These are phyloP conservation scores for Calycina herbarum DNA, from an alignment of 2,329 filamentous ascomycete species.

Conservation along the genomic window DNA sequence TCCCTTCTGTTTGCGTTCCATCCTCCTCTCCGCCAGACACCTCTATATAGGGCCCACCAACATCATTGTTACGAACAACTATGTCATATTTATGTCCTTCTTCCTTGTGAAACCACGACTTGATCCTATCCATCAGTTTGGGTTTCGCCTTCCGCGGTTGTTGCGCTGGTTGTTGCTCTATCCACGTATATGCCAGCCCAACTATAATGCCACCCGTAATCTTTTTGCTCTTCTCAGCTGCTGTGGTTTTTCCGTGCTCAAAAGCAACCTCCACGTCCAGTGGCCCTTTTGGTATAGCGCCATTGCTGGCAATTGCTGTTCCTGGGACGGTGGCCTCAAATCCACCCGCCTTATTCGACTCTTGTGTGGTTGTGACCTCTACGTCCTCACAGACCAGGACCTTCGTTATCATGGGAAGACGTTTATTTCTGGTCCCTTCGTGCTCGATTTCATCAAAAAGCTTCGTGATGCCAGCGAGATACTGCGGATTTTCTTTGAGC, in stretches of 20 bases:
- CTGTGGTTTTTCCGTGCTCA: background rate
- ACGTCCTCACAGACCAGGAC: background rate
- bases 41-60: background rate
- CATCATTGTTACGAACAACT: background rate
- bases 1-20: background rate
- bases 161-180: background rate
- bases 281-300: background rate
- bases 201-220: background rate
- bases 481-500: background rate
- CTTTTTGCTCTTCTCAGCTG: background rate
- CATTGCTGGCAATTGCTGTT: background rate
- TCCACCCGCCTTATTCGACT: background rate
- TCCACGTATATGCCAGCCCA: conserved; percentile 1
- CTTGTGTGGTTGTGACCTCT: background rate
- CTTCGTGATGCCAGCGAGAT: background rate
- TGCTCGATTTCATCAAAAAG: background rate
- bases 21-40: background rate
- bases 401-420: background rate
- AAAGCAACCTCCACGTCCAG: background rate
- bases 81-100: background rate
- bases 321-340: background rate
- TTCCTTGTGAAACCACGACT: background rate
- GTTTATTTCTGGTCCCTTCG: background rate
- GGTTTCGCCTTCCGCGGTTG: background rate
- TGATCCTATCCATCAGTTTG: background rate